phyloP scores from a whole-genome alignment of 2,329 filamentous ascomycete genomes.

The Parastagonospora nodorum region DNA sequence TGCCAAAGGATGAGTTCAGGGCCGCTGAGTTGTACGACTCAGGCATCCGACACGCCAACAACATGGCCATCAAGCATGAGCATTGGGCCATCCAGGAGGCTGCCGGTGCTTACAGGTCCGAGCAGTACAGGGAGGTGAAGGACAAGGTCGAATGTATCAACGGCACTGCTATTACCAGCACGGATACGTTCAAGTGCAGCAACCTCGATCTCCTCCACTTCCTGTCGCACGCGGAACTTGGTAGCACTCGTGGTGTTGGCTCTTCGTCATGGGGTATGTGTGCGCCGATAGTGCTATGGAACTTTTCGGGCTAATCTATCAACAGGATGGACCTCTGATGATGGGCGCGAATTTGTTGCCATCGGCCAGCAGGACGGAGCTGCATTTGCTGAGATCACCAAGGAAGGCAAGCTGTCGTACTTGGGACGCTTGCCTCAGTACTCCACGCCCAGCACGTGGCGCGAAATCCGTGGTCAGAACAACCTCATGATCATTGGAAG shows the following conservation, averaged over 20 bases:
- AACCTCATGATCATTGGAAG: constrained; percentile 52
- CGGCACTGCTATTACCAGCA: constrained; percentile 42
- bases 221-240: constrained; percentile 59
- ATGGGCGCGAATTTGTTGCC: constrained; percentile 61
- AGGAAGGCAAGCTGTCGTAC: constrained; percentile 57
- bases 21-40: constrained; percentile 47
- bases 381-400: constrained; percentile 59
- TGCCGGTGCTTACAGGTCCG: constrained; percentile 39
- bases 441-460: constrained; percentile 55
- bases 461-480: constrained; percentile 57
- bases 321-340: constrained; percentile 57
- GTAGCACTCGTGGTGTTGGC: constrained; percentile 51
- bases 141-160: constrained; percentile 43
- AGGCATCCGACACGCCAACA: constrained; percentile 46
- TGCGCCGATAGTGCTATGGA: neutral
- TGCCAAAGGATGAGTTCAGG: constrained; percentile 41
- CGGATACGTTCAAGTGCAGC: constrained; percentile 46
- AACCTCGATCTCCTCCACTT: constrained; percentile 62
- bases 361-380: constrained; percentile 61
- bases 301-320: constrained; percentile 3
- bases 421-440: constrained; percentile 59
- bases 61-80: constrained; percentile 45
- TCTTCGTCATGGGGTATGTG: constrained; percentile 54
- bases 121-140: constrained; percentile 41
- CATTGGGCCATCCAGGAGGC: constrained; percentile 43